Evolutionary conservation across 495 filamentous ascomycete species (phyloP).

Genomic region (Penicillium malachiteum): DNA sequence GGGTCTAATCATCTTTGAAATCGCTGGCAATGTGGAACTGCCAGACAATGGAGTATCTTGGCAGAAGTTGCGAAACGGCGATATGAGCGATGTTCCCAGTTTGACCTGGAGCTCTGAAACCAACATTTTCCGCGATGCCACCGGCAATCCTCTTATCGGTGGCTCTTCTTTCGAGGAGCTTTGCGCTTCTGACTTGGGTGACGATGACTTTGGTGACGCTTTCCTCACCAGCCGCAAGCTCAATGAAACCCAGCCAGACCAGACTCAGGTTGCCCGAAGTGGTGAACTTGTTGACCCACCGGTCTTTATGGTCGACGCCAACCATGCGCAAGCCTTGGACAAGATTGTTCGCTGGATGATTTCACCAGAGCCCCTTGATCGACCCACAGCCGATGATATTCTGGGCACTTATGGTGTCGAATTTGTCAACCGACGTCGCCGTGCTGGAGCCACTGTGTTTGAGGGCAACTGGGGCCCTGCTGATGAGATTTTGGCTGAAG

Average conservation of each 20-base stretch:
- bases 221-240: constrained; percentile 31
- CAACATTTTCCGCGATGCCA: constrained; percentile 69
- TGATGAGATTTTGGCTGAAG: constrained; percentile 66
- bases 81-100: constrained; percentile 80
- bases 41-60: constrained; percentile 89
- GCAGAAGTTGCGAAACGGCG: constrained; percentile 81
- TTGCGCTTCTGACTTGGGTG: constrained; percentile 49
- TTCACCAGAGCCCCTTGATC: constrained; percentile 64
- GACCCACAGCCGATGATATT: constrained; percentile 73
- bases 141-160: constrained; percentile 61
- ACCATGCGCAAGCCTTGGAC: constrained; percentile 71
- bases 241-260: constrained; percentile 23
- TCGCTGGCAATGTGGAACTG: constrained; percentile 84
- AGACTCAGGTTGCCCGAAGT: constrained; percentile 38
- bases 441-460: constrained; percentile 83
- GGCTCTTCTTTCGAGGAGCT: constrained; percentile 51
- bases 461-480: constrained; percentile 95
- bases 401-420: constrained; percentile 64
- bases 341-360: constrained; percentile 90
- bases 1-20: constrained; percentile 90
- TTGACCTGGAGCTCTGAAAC: constrained; percentile 75
- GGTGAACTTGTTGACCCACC: constrained; percentile 76
- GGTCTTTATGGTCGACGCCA: constrained; percentile 75
- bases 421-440: constrained; percentile 73
- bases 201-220: constrained; percentile 39